phyloP scores from a whole-genome alignment of 1,284 basidiomycete species.

The Ceratobasidium sp. region DNA sequence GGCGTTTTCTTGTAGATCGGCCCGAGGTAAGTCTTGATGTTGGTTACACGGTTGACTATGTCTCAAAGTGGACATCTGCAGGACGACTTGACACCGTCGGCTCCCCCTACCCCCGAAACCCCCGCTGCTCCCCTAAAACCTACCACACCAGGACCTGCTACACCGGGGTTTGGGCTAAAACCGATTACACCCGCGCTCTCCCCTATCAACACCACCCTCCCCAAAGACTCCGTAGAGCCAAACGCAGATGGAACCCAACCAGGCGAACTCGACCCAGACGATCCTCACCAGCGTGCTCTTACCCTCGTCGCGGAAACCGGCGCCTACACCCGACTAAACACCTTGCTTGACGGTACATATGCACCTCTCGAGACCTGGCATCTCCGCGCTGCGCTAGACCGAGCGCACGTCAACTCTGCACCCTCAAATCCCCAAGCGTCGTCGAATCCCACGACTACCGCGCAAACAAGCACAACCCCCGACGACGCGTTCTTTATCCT shows the following conservation, averaged over 20 bases:
- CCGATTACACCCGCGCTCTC: conserved; percentile 18
- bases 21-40: conserved; percentile 63
- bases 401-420: conserved; percentile 63
- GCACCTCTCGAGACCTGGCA: conserved; percentile 96
- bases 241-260: background rate
- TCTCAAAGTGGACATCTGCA: background rate
- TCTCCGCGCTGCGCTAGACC: conserved; percentile 86
- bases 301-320: conserved; percentile 23
- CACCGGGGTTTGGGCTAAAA: conserved; percentile 32
- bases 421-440: conserved; percentile 21
- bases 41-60: background rate
- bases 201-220: conserved; percentile 13
- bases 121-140: conserved; percentile 23
- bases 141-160: conserved; percentile 27
- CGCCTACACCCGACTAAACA: conserved; percentile 7
- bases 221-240: conserved; percentile 18
- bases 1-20: conserved; percentile 84
- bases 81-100: conserved; percentile 18
- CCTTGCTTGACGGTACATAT: conserved; percentile 71
- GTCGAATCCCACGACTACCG: conserved; percentile 12
- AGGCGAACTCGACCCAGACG: conserved; percentile 49
- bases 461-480: conserved; percentile 76
- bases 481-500: conserved; percentile 96
- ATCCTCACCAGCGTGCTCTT: conserved; percentile 37
- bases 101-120: conserved; percentile 11